A percentile compares a stretch with the other conserved stretches of the same genome.
Evolutionary conservation across 257 asterid species (phyloP).

Genomic region (Nicotiana noctiflora): DNA sequence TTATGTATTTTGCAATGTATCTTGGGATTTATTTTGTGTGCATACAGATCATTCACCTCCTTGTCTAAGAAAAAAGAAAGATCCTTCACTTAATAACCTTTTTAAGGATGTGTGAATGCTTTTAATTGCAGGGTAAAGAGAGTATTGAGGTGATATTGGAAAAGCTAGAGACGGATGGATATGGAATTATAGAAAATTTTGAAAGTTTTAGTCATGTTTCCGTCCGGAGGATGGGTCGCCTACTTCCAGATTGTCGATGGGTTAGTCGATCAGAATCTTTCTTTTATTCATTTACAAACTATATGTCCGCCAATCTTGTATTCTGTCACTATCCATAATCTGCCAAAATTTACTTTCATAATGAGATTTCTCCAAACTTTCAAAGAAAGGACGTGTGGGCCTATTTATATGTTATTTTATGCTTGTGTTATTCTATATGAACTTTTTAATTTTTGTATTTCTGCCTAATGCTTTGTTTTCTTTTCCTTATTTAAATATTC

Average conservation of each 20-base stretch:
- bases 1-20: too few species aligned
- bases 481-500: too few species aligned
- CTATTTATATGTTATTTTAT: background rate
- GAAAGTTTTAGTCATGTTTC: slow-evolving; percentile 58
- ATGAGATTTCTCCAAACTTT: background rate
- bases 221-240: slow-evolving; percentile 72
- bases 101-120: too few species aligned
- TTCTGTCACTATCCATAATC: background rate
- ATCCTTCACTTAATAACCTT: too few species aligned
- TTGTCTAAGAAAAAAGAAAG: too few species aligned
- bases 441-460: too few species aligned
- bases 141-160: slow-evolving; percentile 41
- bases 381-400: background rate
- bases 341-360: background rate
- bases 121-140: too few species aligned
- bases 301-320: background rate
- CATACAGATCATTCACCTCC: too few species aligned
- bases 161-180: slow-evolving; percentile 34
- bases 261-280: slow-evolving; percentile 28
- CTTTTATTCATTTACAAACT: background rate
- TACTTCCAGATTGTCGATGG: slow-evolving; percentile 87
- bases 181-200: slow-evolving; percentile 41
- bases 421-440: background rate
- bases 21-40: too few species aligned
- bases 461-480: too few species aligned